Conservation (phyloP, 1,284 basidiomycete genomes). For the Pholiota adiposa region DNA sequence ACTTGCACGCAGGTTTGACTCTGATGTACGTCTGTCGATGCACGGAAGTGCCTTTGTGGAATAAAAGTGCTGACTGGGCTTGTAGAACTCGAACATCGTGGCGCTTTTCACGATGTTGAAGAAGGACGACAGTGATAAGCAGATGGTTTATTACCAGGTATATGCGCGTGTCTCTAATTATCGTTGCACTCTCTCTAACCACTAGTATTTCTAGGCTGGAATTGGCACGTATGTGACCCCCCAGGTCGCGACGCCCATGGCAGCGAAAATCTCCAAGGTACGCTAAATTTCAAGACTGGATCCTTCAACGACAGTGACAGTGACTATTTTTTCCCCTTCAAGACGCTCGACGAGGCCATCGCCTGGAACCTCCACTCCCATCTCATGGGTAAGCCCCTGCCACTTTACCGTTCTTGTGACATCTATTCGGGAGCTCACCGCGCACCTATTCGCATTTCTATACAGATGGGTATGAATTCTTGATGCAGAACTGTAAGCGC, state of each 20-base stretch:
- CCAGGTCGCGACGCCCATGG: slow-evolving; percentile 40
- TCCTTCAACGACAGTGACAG: slow-evolving; percentile 7
- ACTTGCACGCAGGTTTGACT: slow-evolving; percentile 19
- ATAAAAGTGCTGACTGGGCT: not conserved
- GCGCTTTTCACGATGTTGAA: slow-evolving; percentile 44
- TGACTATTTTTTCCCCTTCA: not conserved
- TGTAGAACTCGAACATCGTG: slow-evolving; percentile 47
- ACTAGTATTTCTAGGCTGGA: slow-evolving; percentile 39
- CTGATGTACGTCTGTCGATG: slow-evolving; percentile 15
- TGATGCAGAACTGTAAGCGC: slow-evolving; percentile 61
- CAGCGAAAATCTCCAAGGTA: slow-evolving; percentile 41
- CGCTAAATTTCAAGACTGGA: not conserved
- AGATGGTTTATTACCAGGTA: slow-evolving; percentile 54
- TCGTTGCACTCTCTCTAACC: not conserved
- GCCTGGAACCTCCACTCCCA: slow-evolving; percentile 57
- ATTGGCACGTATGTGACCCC: slow-evolving; percentile 57
- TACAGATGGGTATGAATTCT: slow-evolving; percentile 59
- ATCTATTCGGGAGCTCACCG: not conserved
- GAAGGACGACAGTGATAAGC: slow-evolving; percentile 44
- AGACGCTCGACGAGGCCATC: slow-evolving; percentile 49
- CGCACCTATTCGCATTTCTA: not conserved
- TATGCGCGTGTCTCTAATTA: not conserved
- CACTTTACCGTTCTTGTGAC: not conserved
- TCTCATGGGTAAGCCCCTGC: slow-evolving; percentile 42
- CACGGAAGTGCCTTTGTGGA: not conserved